phyloP scores from a whole-genome alignment of 352 stramenopile genomes.

The Plasmopara muralis region DNA sequence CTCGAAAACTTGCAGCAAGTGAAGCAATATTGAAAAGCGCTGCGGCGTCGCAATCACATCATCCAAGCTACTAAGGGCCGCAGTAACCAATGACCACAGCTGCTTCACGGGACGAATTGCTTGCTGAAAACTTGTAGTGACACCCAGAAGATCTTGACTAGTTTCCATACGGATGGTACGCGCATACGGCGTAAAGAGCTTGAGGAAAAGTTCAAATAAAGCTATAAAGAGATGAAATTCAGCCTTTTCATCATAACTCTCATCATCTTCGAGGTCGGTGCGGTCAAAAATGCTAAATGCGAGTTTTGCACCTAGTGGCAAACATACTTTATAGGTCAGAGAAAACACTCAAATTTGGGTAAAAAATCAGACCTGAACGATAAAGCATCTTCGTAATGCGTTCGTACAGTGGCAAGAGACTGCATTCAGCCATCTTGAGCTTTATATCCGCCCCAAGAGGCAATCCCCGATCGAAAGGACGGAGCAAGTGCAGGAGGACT shows the following conservation, averaged over 20 bases:
- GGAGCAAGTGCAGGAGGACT: slow-evolving; percentile 41
- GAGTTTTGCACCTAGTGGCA: slow-evolving; percentile 38
- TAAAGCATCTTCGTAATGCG: slow-evolving; percentile 35
- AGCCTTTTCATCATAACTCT: slow-evolving; percentile 68
- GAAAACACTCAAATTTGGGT: too few species aligned
- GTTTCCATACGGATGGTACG: slow-evolving; percentile 19
- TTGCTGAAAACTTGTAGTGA: slow-evolving; percentile 30
- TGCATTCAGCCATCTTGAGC: slow-evolving; percentile 18
- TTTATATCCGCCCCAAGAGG: slow-evolving; percentile 18
- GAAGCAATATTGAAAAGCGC: slow-evolving; percentile 58
- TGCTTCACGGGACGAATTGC: slow-evolving; percentile 35
- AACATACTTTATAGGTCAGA: background rate
- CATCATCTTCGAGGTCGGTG: slow-evolving; percentile 60
- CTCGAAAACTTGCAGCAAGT: slow-evolving; percentile 58
- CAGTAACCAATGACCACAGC: slow-evolving; percentile 42
- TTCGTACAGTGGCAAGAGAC: slow-evolving; percentile 30
- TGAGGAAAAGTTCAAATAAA: slow-evolving; percentile 48
- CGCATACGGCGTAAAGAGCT: slow-evolving; percentile 49
- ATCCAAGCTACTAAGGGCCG: slow-evolving; percentile 37
- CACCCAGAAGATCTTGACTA: slow-evolving; percentile 2
- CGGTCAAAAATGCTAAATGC: slow-evolving; percentile 66
- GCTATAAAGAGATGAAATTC: slow-evolving; percentile 59
- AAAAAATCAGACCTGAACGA: slow-evolving; percentile 32
- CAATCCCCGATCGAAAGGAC: slow-evolving; percentile 20
- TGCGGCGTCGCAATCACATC: slow-evolving; percentile 45